Evolutionary conservation across 2,329 filamentous ascomycete genomes (phyloP).

Genomic region (Colletotrichum somersetense): DNA sequence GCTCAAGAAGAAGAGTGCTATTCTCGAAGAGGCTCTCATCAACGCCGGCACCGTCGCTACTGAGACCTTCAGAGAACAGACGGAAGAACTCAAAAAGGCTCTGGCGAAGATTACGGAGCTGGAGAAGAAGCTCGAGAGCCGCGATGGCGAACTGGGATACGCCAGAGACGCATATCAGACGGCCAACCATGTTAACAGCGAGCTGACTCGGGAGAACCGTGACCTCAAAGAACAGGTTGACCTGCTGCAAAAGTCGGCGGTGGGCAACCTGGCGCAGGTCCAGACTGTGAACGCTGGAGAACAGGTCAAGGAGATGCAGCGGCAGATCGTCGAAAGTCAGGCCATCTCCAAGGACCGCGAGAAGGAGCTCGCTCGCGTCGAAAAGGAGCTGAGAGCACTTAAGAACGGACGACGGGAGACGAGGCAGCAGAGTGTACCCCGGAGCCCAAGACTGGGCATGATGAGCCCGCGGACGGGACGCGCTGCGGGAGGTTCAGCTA

Average conservation of each 20-base stretch:
- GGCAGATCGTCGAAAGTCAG: slow-evolving; percentile 57
- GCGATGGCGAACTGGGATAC: slow-evolving; percentile 67
- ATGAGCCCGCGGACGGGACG: slow-evolving; percentile 62
- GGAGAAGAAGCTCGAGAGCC: slow-evolving; percentile 53
- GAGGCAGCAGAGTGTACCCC: slow-evolving; percentile 67
- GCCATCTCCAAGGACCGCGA: slow-evolving; percentile 64
- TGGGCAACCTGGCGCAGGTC: slow-evolving; percentile 60
- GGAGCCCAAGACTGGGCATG: slow-evolving; percentile 66
- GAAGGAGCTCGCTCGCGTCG: slow-evolving; percentile 60
- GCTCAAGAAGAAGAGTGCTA: slow-evolving; percentile 51
- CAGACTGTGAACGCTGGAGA: slow-evolving; percentile 60
- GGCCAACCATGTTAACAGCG: slow-evolving; percentile 62
- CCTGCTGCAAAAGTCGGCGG: slow-evolving; percentile 57
- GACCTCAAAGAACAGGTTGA: slow-evolving; percentile 58
- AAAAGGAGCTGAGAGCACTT: slow-evolving; percentile 62
- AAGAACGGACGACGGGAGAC: slow-evolving; percentile 68
- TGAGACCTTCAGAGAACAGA: slow-evolving; percentile 53
- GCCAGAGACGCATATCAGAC: slow-evolving; percentile 70
- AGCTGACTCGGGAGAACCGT: slow-evolving; percentile 60
- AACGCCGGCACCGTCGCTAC: slow-evolving; percentile 34
- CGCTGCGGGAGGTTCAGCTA: slow-evolving; percentile 53
- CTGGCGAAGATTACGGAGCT: slow-evolving; percentile 54
- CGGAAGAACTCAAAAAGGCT: slow-evolving; percentile 56
- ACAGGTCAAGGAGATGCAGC: slow-evolving; percentile 52
- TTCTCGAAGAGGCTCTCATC: slow-evolving; percentile 53